Evolutionary conservation across 192 early-diverging fungal genomes (phyloP).

Genomic region (Paraglomus occultum): DNA sequence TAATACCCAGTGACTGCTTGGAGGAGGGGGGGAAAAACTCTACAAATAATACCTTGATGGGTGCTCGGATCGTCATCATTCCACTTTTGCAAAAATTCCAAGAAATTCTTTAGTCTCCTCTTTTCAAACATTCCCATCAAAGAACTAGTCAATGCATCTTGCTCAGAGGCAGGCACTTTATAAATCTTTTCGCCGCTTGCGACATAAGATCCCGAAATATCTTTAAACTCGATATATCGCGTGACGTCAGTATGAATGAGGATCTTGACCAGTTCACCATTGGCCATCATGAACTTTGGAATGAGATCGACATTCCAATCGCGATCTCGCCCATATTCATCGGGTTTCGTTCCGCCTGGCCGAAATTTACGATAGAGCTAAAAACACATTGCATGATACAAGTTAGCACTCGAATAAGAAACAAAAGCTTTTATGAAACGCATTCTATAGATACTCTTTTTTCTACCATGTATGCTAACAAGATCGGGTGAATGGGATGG

Average conservation of each 20-base stretch:
- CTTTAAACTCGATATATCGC: constrained; percentile 96
- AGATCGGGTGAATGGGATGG: not conserved
- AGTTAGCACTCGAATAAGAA: not conserved
- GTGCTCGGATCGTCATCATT: constrained; percentile 77
- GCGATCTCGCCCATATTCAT: constrained; percentile 64
- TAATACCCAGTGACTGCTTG: too few species aligned
- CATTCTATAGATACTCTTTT: constrained; percentile 5
- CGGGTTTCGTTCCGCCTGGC: constrained; percentile 46
- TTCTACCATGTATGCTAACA: constrained; percentile 6
- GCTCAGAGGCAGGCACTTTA: constrained; percentile 92
- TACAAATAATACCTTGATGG: constrained; percentile 71
- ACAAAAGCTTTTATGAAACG: not conserved
- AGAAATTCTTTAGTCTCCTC: constrained; percentile 88
- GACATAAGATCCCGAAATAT: constrained; percentile 91
- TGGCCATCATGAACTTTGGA: constrained; percentile 99
- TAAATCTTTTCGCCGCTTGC: constrained; percentile 86
- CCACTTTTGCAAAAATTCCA: constrained; percentile 94
- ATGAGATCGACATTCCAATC: constrained; percentile 99
- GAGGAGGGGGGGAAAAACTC: not conserved
- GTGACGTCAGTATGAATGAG: constrained; percentile 98
- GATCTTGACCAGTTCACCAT: constrained; percentile 95
- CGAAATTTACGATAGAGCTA: constrained; percentile 76
- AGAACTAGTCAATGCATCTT: constrained; percentile 80
- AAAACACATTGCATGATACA: constrained; percentile 16
- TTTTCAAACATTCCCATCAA: constrained; percentile 97